These are phyloP conservation scores for Kokia cookei DNA, from an alignment of 441 rosid species.

Conservation along the genomic window DNA sequence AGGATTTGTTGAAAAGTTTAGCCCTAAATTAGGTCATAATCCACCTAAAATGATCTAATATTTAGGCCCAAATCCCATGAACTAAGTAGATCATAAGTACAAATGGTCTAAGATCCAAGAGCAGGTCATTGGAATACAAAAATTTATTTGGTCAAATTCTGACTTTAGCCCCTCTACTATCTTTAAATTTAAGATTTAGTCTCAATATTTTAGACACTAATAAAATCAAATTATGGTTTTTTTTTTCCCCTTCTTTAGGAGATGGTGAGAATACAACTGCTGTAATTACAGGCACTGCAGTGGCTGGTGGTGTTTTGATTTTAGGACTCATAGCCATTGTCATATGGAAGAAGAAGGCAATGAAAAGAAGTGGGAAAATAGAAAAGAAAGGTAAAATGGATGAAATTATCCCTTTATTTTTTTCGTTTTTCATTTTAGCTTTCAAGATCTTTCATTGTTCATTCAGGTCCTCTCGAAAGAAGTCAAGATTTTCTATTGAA, in stretches of 20 bases:
- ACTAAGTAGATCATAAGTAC: background rate
- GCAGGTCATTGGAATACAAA: too few species aligned
- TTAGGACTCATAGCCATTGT: conserved; percentile 30
- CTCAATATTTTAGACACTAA: background rate
- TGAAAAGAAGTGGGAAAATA: background rate
- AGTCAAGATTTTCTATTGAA: conserved; percentile 60
- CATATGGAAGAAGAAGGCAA: conserved; percentile 18
- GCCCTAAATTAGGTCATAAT: background rate
- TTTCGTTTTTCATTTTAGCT: background rate
- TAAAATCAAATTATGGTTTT: background rate
- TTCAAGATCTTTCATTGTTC: background rate
- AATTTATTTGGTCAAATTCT: too few species aligned
- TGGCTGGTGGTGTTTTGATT: conserved; percentile 39
- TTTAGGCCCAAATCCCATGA: background rate
- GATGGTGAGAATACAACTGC: conserved; percentile 18
- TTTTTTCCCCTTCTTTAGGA: conserved; percentile 27
- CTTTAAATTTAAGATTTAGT: too few species aligned
- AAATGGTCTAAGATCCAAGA: too few species aligned
- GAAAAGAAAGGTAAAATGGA: conserved; percentile 25
- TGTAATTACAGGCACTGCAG: conserved; percentile 41
- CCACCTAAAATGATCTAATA: background rate
- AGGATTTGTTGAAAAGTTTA: background rate
- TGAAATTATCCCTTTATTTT: background rate
- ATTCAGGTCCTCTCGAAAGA: conserved; percentile 39
- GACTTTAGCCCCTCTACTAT: too few species aligned